Conservation (phyloP, 352 stramenopile genomes). For the Aphanomyces invadans region DNA sequence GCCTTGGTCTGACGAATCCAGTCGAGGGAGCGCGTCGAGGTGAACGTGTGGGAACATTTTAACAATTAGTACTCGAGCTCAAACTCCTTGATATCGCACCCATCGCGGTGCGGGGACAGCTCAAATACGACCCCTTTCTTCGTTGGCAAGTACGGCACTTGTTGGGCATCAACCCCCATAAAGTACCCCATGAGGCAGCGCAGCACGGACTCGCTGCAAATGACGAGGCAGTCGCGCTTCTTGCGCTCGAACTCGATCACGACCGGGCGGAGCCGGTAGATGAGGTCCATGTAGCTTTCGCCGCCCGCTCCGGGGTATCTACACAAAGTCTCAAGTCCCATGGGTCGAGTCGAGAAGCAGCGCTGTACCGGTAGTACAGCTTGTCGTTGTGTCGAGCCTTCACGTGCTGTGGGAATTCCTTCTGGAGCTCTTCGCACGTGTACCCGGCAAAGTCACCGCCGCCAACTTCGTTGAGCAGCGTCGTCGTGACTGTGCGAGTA, state of each 20-base stretch:
- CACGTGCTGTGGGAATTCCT: conserved; percentile 83
- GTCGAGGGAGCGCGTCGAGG: too few species aligned
- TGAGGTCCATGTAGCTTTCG: conserved; percentile 92
- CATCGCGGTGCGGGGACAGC: conserved; percentile 70
- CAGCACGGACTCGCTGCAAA: conserved; percentile 72
- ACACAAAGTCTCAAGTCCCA: conserved; percentile 14
- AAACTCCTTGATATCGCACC: conserved; percentile 78
- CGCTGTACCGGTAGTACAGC: conserved; percentile 76
- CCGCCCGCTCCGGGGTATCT: conserved; percentile 79
- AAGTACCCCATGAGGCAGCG: conserved; percentile 79
- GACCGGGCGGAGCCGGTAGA: conserved; percentile 83
- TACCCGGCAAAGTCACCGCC: conserved; percentile 86
- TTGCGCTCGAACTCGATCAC: conserved; percentile 90
- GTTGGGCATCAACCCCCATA: conserved; percentile 54
- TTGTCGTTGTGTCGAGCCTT: conserved; percentile 82
- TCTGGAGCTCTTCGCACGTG: conserved; percentile 77
- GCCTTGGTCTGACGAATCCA: too few species aligned
- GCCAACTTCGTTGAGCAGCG: conserved; percentile 87
- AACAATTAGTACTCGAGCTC: conserved; percentile 66
- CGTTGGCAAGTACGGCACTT: conserved; percentile 62
- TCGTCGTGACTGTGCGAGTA: conserved; percentile 79
- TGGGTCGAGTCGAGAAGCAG: neutral
- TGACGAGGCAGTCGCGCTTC: conserved; percentile 81
- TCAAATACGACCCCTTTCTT: conserved; percentile 68
- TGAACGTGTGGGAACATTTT: too few species aligned